Percentiles rank a stretch among this genome's conserved stretches.
Conservation (phyloP, 257 asterid species). For the Solanum ossicruentum region DNA sequence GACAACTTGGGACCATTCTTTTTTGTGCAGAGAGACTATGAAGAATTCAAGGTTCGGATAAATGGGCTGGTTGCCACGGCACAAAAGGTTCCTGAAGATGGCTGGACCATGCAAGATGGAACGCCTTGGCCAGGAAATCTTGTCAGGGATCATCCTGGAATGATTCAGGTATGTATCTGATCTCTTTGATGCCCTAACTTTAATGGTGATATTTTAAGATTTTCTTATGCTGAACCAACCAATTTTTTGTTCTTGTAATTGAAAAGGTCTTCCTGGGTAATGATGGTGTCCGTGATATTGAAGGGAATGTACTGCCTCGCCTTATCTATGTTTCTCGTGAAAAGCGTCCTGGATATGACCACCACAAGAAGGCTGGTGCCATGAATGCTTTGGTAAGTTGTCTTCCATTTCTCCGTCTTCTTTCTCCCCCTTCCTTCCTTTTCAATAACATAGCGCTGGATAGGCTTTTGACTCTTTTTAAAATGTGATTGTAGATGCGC, state of each 20-base stretch:
- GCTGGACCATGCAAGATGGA: slow-evolving; percentile 99
- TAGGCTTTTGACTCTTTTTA: neutral
- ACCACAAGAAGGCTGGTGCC: slow-evolving; percentile 97
- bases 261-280: slow-evolving; percentile 82
- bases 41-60: slow-evolving; percentile 78
- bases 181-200: neutral
- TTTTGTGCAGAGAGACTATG: slow-evolving; percentile 74
- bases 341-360: slow-evolving; percentile 95
- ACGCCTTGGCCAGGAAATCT: slow-evolving; percentile 97
- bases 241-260: neutral
- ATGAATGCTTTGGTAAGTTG: slow-evolving; percentile 83
- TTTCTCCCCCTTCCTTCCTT: neutral
- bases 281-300: slow-evolving; percentile 72
- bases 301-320: slow-evolving; percentile 86
- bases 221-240: neutral
- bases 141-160: slow-evolving; percentile 98
- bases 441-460: neutral
- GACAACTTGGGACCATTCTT: neutral
- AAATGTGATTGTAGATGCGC: slow-evolving; percentile 44
- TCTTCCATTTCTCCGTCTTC: neutral
- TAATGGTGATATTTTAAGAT: neutral
- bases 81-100: slow-evolving; percentile 92
- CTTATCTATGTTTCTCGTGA: slow-evolving; percentile 96
- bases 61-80: slow-evolving; percentile 85
- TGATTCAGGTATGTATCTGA: slow-evolving; percentile 63